phyloP scores from a whole-genome alignment of 2,329 filamentous ascomycete species.

The Phialophora chinensis region DNA sequence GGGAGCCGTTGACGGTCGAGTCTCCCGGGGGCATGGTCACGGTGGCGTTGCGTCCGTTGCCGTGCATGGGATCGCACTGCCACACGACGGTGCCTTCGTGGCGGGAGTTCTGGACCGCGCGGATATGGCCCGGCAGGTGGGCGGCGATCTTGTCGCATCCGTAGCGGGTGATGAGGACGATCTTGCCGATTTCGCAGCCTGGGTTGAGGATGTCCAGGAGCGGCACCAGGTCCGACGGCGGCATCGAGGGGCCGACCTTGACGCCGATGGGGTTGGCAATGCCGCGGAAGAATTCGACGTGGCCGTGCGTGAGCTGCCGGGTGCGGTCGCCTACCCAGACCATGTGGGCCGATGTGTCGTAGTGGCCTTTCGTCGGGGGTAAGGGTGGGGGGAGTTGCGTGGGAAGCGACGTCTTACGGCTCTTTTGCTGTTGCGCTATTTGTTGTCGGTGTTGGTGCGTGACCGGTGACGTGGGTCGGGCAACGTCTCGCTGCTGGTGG shows the following conservation, averaged over 20 bases:
- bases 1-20: conserved; percentile 1
- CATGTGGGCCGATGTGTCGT: conserved; percentile 95
- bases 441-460: conserved; percentile 23
- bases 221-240: conserved; percentile 73
- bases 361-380: conserved; percentile 68
- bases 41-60: conserved; percentile 63
- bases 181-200: conserved; percentile 79
- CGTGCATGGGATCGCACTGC: conserved; percentile 99
- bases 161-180: conserved; percentile 95
- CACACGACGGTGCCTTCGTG: conserved; percentile 73
- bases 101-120: conserved; percentile 80
- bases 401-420: conserved; percentile 41
- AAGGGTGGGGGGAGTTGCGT: conserved; percentile 37
- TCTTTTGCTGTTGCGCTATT: conserved; percentile 17
- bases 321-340: conserved; percentile 98
- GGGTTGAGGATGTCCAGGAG: conserved; percentile 90
- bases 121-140: conserved; percentile 83
- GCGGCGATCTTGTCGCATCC: conserved; percentile 76
- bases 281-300: conserved; percentile 97
- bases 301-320: conserved; percentile 86
- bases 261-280: conserved; percentile 95
- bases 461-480: conserved; percentile 39
- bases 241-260: conserved; percentile 90
- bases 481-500: conserved; percentile 44
- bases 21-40: conserved; percentile 49